Evolutionary conservation across 306 rosid genomes (phyloP), one percentile per base, ranked within the genome.

Genomic region (Elaeagnus macrophylla): DNA sequence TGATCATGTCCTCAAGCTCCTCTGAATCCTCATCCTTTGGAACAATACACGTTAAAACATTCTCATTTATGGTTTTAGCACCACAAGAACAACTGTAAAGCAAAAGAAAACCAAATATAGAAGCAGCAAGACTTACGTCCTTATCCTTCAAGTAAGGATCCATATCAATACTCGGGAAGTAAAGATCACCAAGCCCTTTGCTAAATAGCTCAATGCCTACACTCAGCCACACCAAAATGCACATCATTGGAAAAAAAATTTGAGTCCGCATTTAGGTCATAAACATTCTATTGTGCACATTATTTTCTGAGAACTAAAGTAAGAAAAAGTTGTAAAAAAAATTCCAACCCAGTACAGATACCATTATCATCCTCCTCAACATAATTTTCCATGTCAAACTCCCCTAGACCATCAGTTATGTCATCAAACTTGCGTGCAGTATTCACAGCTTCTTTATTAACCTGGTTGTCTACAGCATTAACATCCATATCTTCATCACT

Each of bases 311-410:
- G 6, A 44, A 3, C 12, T 15, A 43, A 43, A 43, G 9, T 16
- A 14, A 14, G 9, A 10, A 3, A 17, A n/a, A n/a, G n/a, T 20
- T 13, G 19, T 44, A n/a, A 3, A 11, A 12, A 11, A 11, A 46
- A 61, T 41, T 14, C 15, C 6, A 37, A 62, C 20, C 32, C 62
- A 53, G 52, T 7, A 39, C 7, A 38, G 9, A 65, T 75, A 73
- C 95, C 95, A 19, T 90, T 80, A 5, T 83, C 81, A 3, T 86
- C 97, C 45, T 90, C 94, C 0, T 83, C 86, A 9, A 86, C 88
- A 42, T 86, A 90, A 60, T 72, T 15, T 6, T 86, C 97, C 97
- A 90, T 86, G 77, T 81, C 70, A 11, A 90, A 91, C 57, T 77
- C 94, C 80, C 60, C 70, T 65, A 90, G 70, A 12, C 76, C 88